A percentile compares a stretch with the other conserved stretches of the same genome.
These are phyloP conservation scores for Beauveria australis DNA, from an alignment of 2,329 filamentous ascomycete genomes.

Conservation along the genomic window DNA sequence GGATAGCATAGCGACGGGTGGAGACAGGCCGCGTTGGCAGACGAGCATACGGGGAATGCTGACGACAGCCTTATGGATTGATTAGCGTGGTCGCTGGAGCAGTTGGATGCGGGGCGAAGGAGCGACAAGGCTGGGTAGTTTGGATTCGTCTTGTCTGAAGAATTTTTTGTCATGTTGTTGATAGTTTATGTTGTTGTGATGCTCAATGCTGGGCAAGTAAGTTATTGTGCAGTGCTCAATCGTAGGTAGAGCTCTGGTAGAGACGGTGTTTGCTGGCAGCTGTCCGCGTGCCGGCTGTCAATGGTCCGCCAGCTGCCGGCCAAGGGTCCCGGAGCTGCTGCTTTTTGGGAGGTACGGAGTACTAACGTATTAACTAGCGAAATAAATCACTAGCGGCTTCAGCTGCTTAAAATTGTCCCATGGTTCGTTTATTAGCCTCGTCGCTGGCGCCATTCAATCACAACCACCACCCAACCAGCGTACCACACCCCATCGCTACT, in stretches of 20 bases:
- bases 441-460: not conserved
- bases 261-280: not conserved
- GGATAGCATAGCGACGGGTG: not conserved
- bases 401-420: not conserved
- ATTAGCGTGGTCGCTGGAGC: not conserved
- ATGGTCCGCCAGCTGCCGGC: not conserved
- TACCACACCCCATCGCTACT: not conserved
- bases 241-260: not conserved
- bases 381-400: not conserved
- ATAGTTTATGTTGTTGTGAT: not conserved
- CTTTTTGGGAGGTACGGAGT: too few species aligned
- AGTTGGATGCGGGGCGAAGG: not conserved
- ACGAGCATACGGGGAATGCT: not conserved
- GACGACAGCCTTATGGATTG: conserved; percentile 9
- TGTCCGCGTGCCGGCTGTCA: not conserved
- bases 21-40: conserved; percentile 5
- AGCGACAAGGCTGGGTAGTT: conserved; percentile 1
- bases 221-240: not conserved
- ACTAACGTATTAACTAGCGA: too few species aligned
- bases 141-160: not conserved
- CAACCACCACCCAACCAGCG: not conserved
- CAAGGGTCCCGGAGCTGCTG: not conserved
- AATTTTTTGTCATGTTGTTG: not conserved
- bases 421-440: not conserved
- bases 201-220: not conserved